Conservation (phyloP, 1,284 basidiomycete genomes). For the Limonomyces culmigenus region DNA sequence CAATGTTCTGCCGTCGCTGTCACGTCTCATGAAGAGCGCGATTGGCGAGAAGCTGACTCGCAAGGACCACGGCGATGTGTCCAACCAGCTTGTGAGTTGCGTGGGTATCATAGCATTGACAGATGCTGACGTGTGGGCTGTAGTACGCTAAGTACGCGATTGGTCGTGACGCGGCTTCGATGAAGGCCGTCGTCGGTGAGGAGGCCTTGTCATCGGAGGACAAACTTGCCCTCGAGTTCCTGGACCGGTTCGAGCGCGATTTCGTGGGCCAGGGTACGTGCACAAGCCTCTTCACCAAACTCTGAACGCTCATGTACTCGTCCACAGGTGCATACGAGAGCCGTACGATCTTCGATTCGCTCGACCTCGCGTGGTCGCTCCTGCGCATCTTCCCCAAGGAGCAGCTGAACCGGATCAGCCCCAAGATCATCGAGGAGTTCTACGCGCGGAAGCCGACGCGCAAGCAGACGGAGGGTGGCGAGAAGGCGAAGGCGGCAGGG, state of each 20-base stretch:
- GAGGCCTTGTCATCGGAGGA: conserved; percentile 92
- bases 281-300: background rate
- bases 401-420: conserved; percentile 90
- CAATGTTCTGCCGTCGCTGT: conserved; percentile 97
- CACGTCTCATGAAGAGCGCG: conserved; percentile 98
- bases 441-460: conserved; percentile 64
- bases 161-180: conserved; percentile 91
- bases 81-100: conserved; percentile 78
- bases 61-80: conserved; percentile 98
- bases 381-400: conserved; percentile 99
- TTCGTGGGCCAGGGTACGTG: conserved; percentile 83
- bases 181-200: conserved; percentile 99
- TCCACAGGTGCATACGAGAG: conserved; percentile 79
- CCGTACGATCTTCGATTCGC: conserved; percentile 91
- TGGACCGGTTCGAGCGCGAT: conserved; percentile 88
- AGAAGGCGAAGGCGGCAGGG: background rate
- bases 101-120: background rate
- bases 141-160: conserved; percentile 96
- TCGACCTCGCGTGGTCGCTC: conserved; percentile 94
- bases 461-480: conserved; percentile 23
- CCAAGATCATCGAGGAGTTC: conserved; percentile 79
- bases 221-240: conserved; percentile 83
- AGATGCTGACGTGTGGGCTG: background rate
- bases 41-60: conserved; percentile 96
- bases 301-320: background rate